Conservation (phyloP, 1,284 basidiomycete species). For the Neonothopanus nambi region DNA sequence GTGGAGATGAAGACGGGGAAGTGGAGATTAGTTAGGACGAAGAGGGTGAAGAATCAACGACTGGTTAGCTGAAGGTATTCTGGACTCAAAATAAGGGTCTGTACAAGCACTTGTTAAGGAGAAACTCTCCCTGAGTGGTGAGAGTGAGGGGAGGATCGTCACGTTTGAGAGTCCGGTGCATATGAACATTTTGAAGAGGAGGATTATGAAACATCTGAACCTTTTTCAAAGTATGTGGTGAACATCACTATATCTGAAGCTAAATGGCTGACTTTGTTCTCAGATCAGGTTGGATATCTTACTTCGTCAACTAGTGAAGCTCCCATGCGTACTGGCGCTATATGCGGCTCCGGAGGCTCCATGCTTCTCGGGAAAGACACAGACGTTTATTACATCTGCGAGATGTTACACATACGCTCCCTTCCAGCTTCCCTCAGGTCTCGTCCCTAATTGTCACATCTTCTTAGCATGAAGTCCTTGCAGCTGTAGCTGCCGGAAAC, state of each 20-base stretch:
- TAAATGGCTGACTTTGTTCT: not conserved
- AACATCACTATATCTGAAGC: not conserved
- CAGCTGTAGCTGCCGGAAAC: conserved; percentile 71
- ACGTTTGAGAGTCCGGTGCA: conserved; percentile 54
- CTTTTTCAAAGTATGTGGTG: conserved; percentile 55
- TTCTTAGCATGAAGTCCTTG: conserved; percentile 79
- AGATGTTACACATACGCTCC: conserved; percentile 79
- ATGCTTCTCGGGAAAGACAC: conserved; percentile 70
- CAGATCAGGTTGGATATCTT: conserved; percentile 79
- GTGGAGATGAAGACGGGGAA: conserved; percentile 6
- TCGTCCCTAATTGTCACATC: conserved; percentile 9
- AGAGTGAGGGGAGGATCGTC: conserved; percentile 64
- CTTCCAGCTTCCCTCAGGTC: conserved; percentile 13
- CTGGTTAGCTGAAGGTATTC: conserved; percentile 62
- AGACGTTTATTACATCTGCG: conserved; percentile 89
- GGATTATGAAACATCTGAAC: conserved; percentile 70
- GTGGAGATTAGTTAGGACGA: conserved; percentile 19
- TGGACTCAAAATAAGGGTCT: conserved; percentile 25
- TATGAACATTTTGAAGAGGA: conserved; percentile 59
- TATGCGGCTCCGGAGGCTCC: conserved; percentile 84
- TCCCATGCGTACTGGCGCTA: conserved; percentile 60
- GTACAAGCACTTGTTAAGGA: conserved; percentile 39
- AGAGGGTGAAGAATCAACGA: conserved; percentile 63
- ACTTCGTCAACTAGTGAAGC: conserved; percentile 23
- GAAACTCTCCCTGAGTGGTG: conserved; percentile 33